Conservation (phyloP, 257 asterid species). For the Solanum ossicruentum region DNA sequence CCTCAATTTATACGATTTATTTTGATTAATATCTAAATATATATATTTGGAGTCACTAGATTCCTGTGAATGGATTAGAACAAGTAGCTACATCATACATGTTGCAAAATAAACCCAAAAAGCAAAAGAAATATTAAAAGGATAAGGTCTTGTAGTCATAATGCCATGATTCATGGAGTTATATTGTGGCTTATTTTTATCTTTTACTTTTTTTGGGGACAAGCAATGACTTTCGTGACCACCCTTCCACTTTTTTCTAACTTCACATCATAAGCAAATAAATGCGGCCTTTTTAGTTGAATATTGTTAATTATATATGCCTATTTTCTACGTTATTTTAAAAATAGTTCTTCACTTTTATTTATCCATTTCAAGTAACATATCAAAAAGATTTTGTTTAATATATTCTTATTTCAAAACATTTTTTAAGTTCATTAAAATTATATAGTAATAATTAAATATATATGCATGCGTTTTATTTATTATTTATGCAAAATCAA, state of each 20-base stretch:
- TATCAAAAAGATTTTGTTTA: no score
- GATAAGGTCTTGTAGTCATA: neutral
- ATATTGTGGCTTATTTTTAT: neutral
- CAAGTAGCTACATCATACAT: neutral
- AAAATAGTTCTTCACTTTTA: no score
- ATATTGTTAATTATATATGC: neutral
- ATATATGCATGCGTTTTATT: no score
- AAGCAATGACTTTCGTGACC: neutral
- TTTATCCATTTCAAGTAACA: no score
- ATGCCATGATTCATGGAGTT: constrained; percentile 5
- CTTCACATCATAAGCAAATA: neutral
- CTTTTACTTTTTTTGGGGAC: neutral
- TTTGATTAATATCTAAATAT: neutral
- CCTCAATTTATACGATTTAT: neutral
- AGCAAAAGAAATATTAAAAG: neutral
- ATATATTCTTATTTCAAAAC: no score
- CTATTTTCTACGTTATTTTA: no score
- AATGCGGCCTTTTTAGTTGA: neutral
- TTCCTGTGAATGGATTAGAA: neutral
- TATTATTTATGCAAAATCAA: no score
- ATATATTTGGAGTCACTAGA: neutral
- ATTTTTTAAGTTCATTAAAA: no score
- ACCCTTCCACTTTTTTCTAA: neutral
- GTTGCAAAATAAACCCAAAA: neutral
- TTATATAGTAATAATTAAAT: no score